Conservation (phyloP, 495 filamentous ascomycete genomes). For the Letharia columbiana region DNA sequence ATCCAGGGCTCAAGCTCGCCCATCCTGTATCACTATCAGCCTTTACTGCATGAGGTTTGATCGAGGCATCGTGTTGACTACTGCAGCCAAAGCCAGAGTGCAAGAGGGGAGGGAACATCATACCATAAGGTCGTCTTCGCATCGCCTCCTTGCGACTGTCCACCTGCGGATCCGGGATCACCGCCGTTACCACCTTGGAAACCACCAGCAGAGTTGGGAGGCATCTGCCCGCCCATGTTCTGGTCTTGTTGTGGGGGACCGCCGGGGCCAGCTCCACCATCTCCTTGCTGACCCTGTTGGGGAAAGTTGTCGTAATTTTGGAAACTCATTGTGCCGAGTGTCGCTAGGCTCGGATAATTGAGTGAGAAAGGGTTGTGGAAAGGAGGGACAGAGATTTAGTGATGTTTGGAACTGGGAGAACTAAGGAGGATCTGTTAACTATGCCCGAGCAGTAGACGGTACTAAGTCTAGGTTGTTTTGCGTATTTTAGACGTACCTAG, state of each 20-base stretch:
- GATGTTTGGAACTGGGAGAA: background rate
- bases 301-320: slow-evolving; percentile 51
- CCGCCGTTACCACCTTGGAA: slow-evolving; percentile 48
- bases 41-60: background rate
- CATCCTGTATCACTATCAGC: slow-evolving; percentile 58
- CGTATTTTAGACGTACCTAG: background rate
- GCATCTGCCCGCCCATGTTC: slow-evolving; percentile 30
- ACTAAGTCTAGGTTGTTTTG: background rate
- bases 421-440: slow-evolving; percentile 1
- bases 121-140: slow-evolving; percentile 80
- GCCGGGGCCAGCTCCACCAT: slow-evolving; percentile 45
- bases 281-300: slow-evolving; percentile 42
- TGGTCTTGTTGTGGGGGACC: slow-evolving; percentile 45
- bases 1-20: slow-evolving; percentile 99
- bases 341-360: slow-evolving; percentile 14
- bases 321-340: slow-evolving; percentile 40
- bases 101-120: slow-evolving; percentile 21
- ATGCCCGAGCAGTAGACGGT: background rate
- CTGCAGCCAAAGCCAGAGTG: background rate
- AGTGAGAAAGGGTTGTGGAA: slow-evolving; percentile 15
- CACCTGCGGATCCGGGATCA: slow-evolving; percentile 42
- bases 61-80: background rate
- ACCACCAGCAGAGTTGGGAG: slow-evolving; percentile 43
- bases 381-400: slow-evolving; percentile 1
- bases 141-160: slow-evolving; percentile 50